Evolutionary conservation across 2,329 filamentous ascomycete genomes (phyloP), one percentile per base, ranked within the genome.

Genomic region (Apiospora aurea): DNA sequence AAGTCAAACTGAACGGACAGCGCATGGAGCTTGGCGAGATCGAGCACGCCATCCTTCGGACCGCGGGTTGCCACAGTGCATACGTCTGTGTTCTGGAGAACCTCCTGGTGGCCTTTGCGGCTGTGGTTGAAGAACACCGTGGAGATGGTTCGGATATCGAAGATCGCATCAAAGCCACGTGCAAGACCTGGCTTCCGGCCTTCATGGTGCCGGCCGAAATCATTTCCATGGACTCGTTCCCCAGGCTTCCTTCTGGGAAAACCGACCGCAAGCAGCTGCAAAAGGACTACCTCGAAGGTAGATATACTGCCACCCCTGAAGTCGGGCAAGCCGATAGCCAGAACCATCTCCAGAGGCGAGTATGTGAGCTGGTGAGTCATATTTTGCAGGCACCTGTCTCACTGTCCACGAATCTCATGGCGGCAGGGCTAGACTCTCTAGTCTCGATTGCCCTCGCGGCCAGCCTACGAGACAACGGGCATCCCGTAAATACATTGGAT

Each of bases 181-280:
- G 94, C 81, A 87, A 86, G 69, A 85, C 87, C 69, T 97, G 94
- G 94, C 85, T 98, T 1, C 94, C 95, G 0, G 85, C 86, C 4
- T 96, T 92, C 78, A 97, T 97, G 95, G 83, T 97, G 1, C 95
- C 95, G 0, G 87, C 88, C 4, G 92, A 97, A 73, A 83, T 97
- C 34, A 80, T 94, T 0, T 77, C 93, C 1, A 82, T 93, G 74
- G 75, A 85, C 0, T 84, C 87, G 11, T 91, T 97, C 71, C 94
- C 94, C 0, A 90, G 92, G 70, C 83, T 97, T 26, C 86, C 94
- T 2, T 97, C 94, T 0, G 95, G 95, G 0, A 98, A 98, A 78
- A 87, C 95, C 18, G 93, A 97, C 77, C 90, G 90, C 69, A 92
- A 90, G 76, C 82, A 80, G 16, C 82, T 97, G 10, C 86, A 90